Evolutionary conservation across 495 filamentous ascomycete genomes (phyloP), one percentile per base, ranked within the genome.

Genomic region (Daldinia grandis): DNA sequence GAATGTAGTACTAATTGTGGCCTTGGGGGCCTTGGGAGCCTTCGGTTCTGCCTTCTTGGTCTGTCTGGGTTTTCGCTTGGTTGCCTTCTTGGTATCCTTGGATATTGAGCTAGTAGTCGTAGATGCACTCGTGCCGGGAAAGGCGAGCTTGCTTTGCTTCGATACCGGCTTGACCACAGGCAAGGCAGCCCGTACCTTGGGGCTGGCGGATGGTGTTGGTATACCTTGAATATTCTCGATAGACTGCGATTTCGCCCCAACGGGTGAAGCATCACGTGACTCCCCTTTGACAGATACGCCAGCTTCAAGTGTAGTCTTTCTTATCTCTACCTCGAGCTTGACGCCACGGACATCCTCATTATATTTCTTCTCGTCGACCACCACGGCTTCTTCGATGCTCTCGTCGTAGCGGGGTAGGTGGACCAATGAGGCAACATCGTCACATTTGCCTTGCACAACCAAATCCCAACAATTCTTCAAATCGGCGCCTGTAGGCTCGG

Each of bases 381-480:
- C 76, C 10, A 79, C 73, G 10, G 80, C 73, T 59, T 81, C 81
- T 31, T 80, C 82, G 24, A 78, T 78, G n/a, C 75, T 78, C 63
- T 93, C 92, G 74, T 97, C 87, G 90, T 92, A 97, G 35, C 80
- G 85, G 51, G 89, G 92, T 76, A 98, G 82, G 37, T 85, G 86
- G 31, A 90, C 92, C 19, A 91, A 81, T 17, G 85, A 85, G 24
- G 95, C 95, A 15, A 98, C 90, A 68, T 93, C 89, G 75, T 99
- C 95, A 74, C 92, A 97, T 66, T 92, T 90, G 14, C 93, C 94
- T 66, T 87, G 87, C 56, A 99, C 90, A 10, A 98, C 87, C 64
- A 97, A 79, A 79, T 99, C 95, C 87, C 93, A 99, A 75, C 92
- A 93, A 64, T 93, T 89, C 74, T 94, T 92, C 61, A 98, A 91